Evolutionary conservation across 495 filamentous ascomycete species (phyloP), one percentile per base, ranked within the genome.

Genomic region (Penicillium angulare): DNA sequence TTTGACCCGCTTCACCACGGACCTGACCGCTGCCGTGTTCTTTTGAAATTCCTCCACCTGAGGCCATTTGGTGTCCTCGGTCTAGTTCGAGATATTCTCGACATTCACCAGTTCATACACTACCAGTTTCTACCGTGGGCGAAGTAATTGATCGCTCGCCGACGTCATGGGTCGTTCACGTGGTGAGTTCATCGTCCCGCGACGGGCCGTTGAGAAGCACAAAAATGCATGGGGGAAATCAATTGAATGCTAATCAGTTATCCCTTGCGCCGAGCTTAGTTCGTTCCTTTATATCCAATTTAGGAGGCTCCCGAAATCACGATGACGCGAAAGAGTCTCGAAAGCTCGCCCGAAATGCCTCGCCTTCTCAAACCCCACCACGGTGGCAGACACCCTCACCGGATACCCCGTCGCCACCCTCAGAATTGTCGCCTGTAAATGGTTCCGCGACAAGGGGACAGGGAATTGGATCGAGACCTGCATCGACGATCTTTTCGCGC

Each of bases 401-500:
- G 33, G 71, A 69, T 21, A 66, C 72, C 7, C 65, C 69, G 2
- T 67, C 68, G 13, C 68, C 66, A 9, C 48, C 60, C 7, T 47
- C 60, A 15, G 66, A 67, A 47, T 43, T 60, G 15, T 67, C 71
- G 18, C 68, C 65, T 5, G 60, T 52, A 18, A 57, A 48, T 18
- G 36, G 51, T 13, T 43, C 67, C n/a, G 59, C 53, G 2, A 46
- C 52, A 16, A 43, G 45, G 55, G 59, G 50, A 42, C 73, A 68
- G 48, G 69, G 69, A 39, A 65, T 66, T 17, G 66, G 71, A 5
- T 81, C 80, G 20, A 73, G 84, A 34, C 84, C 84, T 8, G 74
- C 74, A 31, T 86, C 84, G 12, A 82, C 84, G 71, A 64, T 81
- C 15, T 89, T 96, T 59, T 83, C 89, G 32, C 92, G 92, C 64